Conservation (phyloP, 176 grass and related monocot genomes). For the Ampelocalamus luodianensis region DNA sequence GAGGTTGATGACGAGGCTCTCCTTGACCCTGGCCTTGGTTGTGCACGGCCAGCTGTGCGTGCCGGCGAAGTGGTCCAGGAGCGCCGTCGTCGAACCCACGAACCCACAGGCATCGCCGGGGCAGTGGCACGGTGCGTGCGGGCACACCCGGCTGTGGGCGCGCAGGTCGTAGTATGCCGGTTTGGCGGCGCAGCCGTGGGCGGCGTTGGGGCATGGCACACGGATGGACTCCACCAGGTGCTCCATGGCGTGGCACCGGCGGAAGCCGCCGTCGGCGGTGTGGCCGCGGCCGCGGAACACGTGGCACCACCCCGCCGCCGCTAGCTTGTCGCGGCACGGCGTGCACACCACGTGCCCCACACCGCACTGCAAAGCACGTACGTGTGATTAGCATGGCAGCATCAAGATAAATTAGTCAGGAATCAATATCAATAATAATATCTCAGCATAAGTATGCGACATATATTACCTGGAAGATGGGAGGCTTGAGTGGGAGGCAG, state of each 20-base stretch:
- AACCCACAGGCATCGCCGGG: not conserved
- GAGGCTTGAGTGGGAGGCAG: no score
- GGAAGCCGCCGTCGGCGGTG: not conserved
- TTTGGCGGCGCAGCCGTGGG: not conserved
- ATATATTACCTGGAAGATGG: no score
- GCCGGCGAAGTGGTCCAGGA: not conserved
- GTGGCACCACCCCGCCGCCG: no score
- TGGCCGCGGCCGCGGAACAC: no score
- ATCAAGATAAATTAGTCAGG: no score
- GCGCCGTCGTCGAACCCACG: not conserved
- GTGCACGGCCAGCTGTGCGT: conserved; percentile 4
- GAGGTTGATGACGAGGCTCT: not conserved
- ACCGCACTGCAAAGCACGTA: no score
- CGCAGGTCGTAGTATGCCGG: not conserved
- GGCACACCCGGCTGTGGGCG: not conserved
- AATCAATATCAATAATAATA: no score
- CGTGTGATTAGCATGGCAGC: no score
- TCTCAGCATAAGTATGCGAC: no score
- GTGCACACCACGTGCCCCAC: no score
- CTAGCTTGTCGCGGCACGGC: no score
- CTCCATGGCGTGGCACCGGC: conserved; percentile 27
- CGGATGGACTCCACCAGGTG: not conserved
- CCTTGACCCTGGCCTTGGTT: fast-evolving
- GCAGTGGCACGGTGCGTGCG: conserved; percentile 11
- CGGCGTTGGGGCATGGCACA: not conserved